Evolutionary conservation across 768 basidiomycete species (phyloP).

Genomic region (Rhodocollybia butyracea): DNA sequence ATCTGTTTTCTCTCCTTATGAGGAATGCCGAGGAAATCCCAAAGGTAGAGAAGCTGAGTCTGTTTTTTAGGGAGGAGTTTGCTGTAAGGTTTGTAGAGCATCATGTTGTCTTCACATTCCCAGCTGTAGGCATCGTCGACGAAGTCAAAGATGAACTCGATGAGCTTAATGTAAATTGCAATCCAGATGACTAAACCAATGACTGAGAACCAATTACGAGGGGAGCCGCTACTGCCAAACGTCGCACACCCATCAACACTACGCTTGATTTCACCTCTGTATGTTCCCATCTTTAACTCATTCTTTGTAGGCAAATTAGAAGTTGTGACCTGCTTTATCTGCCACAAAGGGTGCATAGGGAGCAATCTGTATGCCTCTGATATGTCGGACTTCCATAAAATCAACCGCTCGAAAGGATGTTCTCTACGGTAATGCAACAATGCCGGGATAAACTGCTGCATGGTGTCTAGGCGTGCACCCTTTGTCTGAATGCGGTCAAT

Average conservation of each 20-base stretch:
- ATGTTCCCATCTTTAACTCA: neutral
- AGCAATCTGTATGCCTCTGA: slow-evolving; percentile 17
- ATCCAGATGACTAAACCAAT: slow-evolving; percentile 28
- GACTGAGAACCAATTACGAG: slow-evolving; percentile 18
- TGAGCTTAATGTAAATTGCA: slow-evolving; percentile 14
- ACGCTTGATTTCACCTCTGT: neutral
- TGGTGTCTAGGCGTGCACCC: slow-evolving; percentile 20
- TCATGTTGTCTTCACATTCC: slow-evolving; percentile 9
- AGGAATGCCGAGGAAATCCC: slow-evolving; percentile 21
- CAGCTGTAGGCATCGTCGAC: slow-evolving; percentile 24
- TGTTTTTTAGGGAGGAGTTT: too few relatives aligned
- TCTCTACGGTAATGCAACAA: slow-evolving; percentile 12
- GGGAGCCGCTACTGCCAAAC: slow-evolving; percentile 19
- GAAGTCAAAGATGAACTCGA: slow-evolving; percentile 19
- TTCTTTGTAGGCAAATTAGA: slow-evolving; percentile 11
- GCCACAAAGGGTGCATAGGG: slow-evolving; percentile 21
- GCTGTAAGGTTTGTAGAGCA: slow-evolving; percentile 18
- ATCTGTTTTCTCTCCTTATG: slow-evolving; percentile 22
- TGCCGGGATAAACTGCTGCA: slow-evolving; percentile 18
- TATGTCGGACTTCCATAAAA: slow-evolving; percentile 23
- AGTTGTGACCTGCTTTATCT: slow-evolving; percentile 21
- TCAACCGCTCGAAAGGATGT: slow-evolving; percentile 1
- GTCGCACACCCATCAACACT: slow-evolving; percentile 20
- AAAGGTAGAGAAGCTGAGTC: too few relatives aligned
- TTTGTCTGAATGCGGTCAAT: slow-evolving; percentile 10